Conservation (phyloP, 2,329 filamentous ascomycete genomes). For the Scytalidium sp. region DNA sequence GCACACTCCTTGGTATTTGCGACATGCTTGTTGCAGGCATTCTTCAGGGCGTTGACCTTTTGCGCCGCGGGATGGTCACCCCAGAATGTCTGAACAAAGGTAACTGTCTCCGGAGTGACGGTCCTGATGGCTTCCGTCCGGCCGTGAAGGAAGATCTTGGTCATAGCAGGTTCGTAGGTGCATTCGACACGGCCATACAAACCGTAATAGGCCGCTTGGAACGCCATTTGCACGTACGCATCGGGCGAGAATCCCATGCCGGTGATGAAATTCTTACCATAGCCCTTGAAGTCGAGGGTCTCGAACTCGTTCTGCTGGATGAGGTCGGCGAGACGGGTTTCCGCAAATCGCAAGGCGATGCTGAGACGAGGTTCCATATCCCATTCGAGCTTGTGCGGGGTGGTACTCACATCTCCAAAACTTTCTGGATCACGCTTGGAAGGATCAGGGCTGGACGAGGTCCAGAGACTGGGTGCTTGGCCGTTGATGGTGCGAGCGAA, state of each 20-base stretch:
- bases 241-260: constrained; percentile 96
- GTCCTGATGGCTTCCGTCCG: constrained; percentile 91
- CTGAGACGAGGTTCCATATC: constrained; percentile 91
- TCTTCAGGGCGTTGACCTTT: constrained; percentile 82
- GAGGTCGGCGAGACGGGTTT: constrained; percentile 88
- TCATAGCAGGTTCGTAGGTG: constrained; percentile 98
- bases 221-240: constrained; percentile 98
- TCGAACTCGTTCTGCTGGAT: constrained; percentile 97
- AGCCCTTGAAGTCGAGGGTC: constrained; percentile 82
- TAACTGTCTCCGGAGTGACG: constrained; percentile 77
- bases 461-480: constrained; percentile 87
- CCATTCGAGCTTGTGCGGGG: constrained; percentile 95
- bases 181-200: constrained; percentile 92
- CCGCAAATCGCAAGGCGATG: constrained; percentile 90
- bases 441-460: constrained; percentile 85
- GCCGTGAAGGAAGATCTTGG: constrained; percentile 88
- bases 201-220: constrained; percentile 96
- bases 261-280: constrained; percentile 97
- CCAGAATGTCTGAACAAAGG: constrained; percentile 94
- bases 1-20: constrained; percentile 78
- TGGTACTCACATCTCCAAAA: constrained; percentile 91
- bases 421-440: constrained; percentile 86
- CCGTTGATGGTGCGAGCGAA: constrained; percentile 96
- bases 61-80: constrained; percentile 77
- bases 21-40: constrained; percentile 81